Conservation (phyloP, 2,329 filamentous ascomycete species). For the Davidsoniella australis region DNA sequence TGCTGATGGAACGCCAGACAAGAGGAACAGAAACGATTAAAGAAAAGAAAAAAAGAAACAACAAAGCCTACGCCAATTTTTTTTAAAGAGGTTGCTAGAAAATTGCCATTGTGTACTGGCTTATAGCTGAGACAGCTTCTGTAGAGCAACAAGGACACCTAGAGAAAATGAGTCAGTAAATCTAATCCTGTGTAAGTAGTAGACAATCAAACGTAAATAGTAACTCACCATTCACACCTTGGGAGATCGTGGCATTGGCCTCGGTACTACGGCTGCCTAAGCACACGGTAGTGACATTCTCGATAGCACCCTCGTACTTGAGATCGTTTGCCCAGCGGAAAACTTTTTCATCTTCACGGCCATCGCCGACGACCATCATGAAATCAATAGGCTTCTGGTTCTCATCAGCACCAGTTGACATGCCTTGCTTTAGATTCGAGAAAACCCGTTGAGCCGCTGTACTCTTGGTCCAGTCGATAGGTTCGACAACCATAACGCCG, state of each 20-base stretch:
- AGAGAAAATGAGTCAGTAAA: background rate
- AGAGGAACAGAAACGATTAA: background rate
- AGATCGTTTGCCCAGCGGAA: constrained; percentile 87
- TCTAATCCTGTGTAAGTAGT: background rate
- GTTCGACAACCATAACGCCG: constrained; percentile 68
- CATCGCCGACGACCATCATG: constrained; percentile 75
- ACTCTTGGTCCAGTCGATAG: constrained; percentile 72
- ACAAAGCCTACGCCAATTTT: background rate
- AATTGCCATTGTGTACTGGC: background rate
- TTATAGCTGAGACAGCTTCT: constrained; percentile 22
- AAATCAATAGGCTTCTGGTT: constrained; percentile 48
- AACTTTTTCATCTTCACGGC: constrained; percentile 81
- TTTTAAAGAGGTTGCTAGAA: constrained; percentile 1
- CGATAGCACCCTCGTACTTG: constrained; percentile 36
- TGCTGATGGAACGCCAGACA: background rate
- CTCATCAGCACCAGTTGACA: constrained; percentile 15
- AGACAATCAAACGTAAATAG: constrained; percentile 7
- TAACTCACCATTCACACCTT: constrained; percentile 71
- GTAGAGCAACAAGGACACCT: constrained; percentile 28
- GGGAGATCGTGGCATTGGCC: constrained; percentile 68
- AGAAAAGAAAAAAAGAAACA: background rate
- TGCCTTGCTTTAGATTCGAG: constrained; percentile 32
- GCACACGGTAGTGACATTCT: constrained; percentile 69
- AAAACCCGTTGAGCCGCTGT: constrained; percentile 65
- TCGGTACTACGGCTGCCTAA: constrained; percentile 78